Evolutionary conservation across 257 asterid species (phyloP).

Genomic region (Przewalskia tangutica): DNA sequence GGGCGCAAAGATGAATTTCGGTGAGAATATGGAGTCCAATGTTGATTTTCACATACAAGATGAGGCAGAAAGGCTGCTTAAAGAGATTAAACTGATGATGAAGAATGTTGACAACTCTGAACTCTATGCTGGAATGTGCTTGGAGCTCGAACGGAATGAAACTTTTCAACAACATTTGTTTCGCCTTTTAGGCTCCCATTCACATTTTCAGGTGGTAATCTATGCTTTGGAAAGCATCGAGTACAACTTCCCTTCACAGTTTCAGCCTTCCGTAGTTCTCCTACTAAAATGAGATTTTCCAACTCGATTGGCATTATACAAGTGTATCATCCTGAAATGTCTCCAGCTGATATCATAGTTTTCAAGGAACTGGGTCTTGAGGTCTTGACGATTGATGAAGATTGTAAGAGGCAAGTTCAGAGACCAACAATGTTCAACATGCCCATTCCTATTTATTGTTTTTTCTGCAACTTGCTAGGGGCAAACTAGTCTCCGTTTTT

Average conservation of each 20-base stretch:
- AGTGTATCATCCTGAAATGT: background rate
- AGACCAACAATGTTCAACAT: conserved; percentile 6
- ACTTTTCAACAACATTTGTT: background rate
- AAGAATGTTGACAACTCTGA: background rate
- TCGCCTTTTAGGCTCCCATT: background rate
- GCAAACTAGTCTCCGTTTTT: conserved; percentile 8
- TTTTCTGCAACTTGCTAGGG: background rate
- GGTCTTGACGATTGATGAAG: background rate
- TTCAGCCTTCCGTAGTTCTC: background rate
- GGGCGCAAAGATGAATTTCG: background rate
- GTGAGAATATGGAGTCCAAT: background rate
- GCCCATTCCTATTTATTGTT: background rate
- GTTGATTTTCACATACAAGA: background rate
- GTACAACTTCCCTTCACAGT: background rate
- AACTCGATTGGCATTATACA: background rate
- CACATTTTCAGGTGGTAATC: background rate
- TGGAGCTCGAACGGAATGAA: background rate
- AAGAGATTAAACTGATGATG: background rate
- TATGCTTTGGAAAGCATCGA: background rate
- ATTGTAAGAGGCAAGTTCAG: background rate
- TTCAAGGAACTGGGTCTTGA: conserved; percentile 5
- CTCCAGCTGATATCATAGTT: background rate
- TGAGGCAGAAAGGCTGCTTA: background rate
- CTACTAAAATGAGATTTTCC: background rate
- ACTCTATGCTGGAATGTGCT: background rate